phyloP scores from a whole-genome alignment of 768 basidiomycete species.

The Kwoniella shandongensis region DNA sequence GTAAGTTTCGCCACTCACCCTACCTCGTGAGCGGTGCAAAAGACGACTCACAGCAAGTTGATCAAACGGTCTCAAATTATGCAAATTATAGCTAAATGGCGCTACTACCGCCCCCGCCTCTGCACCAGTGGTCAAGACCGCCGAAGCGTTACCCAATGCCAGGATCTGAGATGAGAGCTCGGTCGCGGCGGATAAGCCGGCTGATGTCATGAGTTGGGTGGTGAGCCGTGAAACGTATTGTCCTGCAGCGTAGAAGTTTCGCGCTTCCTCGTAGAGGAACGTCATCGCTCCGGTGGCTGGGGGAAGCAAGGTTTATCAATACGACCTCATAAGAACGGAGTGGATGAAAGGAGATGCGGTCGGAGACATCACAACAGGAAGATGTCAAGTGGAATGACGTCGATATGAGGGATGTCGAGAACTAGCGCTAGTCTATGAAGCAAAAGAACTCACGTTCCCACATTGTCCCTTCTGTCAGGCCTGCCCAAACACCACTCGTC shows the following conservation, averaged over 20 bases:
- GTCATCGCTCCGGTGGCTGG: conserved; percentile 41
- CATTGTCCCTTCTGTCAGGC: conserved; percentile 25
- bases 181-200: conserved; percentile 26
- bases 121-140: conserved; percentile 25
- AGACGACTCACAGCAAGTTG: conserved; percentile 41
- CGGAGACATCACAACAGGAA: background rate
- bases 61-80: conserved; percentile 49
- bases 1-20: background rate
- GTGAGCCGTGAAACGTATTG: conserved; percentile 44
- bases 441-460: conserved; percentile 47
- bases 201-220: conserved; percentile 30
- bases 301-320: too few relatives aligned
- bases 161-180: conserved; percentile 26
- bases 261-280: conserved; percentile 44
- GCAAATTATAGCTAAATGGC: conserved; percentile 43
- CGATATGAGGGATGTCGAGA: too few relatives aligned
- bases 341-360: background rate
- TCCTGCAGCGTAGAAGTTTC: conserved; percentile 44
- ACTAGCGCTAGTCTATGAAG: too few relatives aligned
- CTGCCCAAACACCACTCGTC: conserved; percentile 43
- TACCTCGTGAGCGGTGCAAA: background rate
- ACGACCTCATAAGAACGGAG: background rate
- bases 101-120: conserved; percentile 21
- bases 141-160: conserved; percentile 25
- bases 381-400: too few relatives aligned